Base-by-base conservation (phyloP, 345 rosid genomes). In the Acer negundo region DNA sequence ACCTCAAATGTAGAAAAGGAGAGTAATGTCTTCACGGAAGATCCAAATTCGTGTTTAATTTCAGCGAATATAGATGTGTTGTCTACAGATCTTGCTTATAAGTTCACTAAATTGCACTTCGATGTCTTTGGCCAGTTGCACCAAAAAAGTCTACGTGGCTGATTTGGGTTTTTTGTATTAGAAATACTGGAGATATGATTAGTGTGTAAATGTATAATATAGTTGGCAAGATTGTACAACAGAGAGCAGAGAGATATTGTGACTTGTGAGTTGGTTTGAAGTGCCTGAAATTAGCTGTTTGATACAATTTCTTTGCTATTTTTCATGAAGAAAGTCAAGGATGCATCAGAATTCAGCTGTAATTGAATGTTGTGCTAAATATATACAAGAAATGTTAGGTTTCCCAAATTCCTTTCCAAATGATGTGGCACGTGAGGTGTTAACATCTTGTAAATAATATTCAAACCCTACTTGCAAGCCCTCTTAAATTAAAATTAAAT, bases 41-140 rank as follows among this genome's bases (percentile, higher is more conserved):
- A 47, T 75, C 35, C 51, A 47, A 17, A 42, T 20, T 24, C 15
- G 47, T 61, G 38, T 73, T 26, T 58, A 64, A 64, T 64, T 74
- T 51, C 35, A 47, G 77, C 47, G 62, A 74, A 64, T 63, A 31
- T 40, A 3, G 62, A 24, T 26, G 46, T 47, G n/a, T 11, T 46
- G 44, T 74, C 19, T 63, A 28, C 69, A 3, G 69, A 63, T 63
- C 42, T 46, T 46, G 59, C 42, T 44, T 23, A 15, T 61, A 47
- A 3, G 56, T 62, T 44, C 47, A 42, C 76, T 23, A 63, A 24
- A 74, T 35, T 64, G 16, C 70, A 24, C 11, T 47, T 64, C 24
- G 31, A 63, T 17, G 13, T 47, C 23, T 47, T 28, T 46, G 47
- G 44, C 49, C 42, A 74, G 61, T 19, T 63, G 4, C 46, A 26